Base-by-base conservation (phyloP, 345 rosid genomes). In the Durio zibethinus region DNA sequence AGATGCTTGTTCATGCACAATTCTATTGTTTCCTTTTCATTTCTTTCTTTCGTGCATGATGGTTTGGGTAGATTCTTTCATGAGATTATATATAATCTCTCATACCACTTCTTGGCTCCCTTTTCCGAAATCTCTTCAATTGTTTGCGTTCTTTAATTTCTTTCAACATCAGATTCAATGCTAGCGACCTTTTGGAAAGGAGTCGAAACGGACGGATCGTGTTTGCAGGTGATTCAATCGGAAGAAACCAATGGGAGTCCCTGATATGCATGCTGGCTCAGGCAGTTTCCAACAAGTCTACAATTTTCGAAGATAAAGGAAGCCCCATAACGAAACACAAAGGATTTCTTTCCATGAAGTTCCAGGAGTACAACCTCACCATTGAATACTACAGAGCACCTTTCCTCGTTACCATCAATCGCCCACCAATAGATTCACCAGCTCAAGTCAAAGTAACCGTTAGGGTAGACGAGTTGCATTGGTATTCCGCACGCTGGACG, bases 241-340 rank as follows among this genome's bases (percentile, higher is more conserved):
- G 93, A 61, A 86, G 97, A 80, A 92, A 93, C 88, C 98, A 92
- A 27, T 96, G 99, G 97, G 99, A 96, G 72, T 92, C 97, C 15
- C 80, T 92, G 9, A 60, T 90, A 52, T 93, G 99, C 85, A 88
- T 93, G 92, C 85, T 93, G 7, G 84, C 89, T 61, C 85, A 83
- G 75, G 88, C 87, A 18, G 84, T 90, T 68, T 53, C 90, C 53
- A 87, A 93, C 81, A 54, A 54, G 33, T 93, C 99, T 4, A 71
- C 87, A 1, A 88, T 92, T 47, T 91, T 87, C 33, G 97, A 96
- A 87, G 92, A 81, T 42, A 80, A 87, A 23, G 95, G 95, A 4
- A 89, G 80, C 66, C 91, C 97, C 1, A 90, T 92, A 54, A 83
- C 86, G 3, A 93, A 93, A 45, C 98, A 96, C 88, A 96, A 85